Conservation (phyloP, 1,284 basidiomycete species). For the Marasmius fiardii region DNA sequence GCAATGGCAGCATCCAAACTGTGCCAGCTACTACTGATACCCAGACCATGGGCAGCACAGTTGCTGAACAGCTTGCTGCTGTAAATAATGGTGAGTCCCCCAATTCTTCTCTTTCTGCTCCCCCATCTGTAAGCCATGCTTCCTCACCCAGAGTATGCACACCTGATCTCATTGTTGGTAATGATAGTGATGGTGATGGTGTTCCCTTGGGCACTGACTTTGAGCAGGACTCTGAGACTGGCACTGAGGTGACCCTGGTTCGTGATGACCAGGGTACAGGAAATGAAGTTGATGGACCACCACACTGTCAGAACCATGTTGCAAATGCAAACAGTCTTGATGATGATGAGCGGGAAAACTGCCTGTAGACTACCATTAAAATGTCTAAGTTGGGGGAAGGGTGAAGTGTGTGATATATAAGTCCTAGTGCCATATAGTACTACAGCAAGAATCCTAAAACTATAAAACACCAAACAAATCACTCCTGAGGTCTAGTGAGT, state of each 20-base stretch:
- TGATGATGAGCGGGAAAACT: not conserved
- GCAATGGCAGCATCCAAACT: not conserved
- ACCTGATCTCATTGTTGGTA: not conserved
- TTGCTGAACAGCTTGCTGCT: not conserved
- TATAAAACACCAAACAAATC: too few relatives aligned
- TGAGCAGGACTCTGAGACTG: not conserved
- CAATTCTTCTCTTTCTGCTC: too few relatives aligned
- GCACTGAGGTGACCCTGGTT: not conserved
- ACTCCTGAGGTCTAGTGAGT: too few relatives aligned
- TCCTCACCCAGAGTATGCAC: slow-evolving; percentile 1
- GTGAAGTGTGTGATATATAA: too few relatives aligned
- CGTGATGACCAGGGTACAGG: not conserved
- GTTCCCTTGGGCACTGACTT: not conserved
- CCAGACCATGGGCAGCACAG: not conserved
- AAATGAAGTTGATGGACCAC: not conserved
- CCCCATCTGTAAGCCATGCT: not conserved
- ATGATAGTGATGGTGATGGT: not conserved
- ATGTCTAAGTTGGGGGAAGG: too few relatives aligned
- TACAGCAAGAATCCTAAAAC: too few relatives aligned
- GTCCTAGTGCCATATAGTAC: too few relatives aligned
- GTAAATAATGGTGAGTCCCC: not conserved
- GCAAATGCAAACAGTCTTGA: too few relatives aligned
- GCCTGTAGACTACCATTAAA: not conserved
- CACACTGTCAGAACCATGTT: not conserved
- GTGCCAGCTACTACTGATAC: not conserved